Base-by-base conservation (phyloP, 768 basidiomycete species). In the Suillus fuscotomentosus region DNA sequence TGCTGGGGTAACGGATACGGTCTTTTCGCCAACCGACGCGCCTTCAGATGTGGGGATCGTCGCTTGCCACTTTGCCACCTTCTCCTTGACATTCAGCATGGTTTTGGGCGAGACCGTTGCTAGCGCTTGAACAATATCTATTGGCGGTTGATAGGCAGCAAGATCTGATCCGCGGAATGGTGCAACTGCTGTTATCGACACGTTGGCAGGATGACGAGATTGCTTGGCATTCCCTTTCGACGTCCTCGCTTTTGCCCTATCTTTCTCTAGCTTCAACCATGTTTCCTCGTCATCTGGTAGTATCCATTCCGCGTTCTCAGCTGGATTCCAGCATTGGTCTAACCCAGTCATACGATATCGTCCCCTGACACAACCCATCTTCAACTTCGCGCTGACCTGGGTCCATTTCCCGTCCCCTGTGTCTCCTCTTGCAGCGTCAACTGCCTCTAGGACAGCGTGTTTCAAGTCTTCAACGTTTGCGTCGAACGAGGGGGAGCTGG, bases 401-500 rank as follows among this genome's bases (percentile, higher is more conserved):
- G 76, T 73, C 86, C 86, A 87, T 65, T 81, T 82, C 39, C 82
- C 82, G 51, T 79, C 75, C 0, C 80, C 72, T 5, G 82, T 73
- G 57, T 83, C 78, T 15, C 77, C 75, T 24, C 71, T 73, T 8
- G 82, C 76, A 24, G 72, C 65, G 2, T 71, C 60, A 24, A 82
- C 70, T 2, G 81, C 77, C 20, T 77, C 72, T 31, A 70, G 54
- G 6, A 85, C 72, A 47, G 72, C 70, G 43, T 72, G 70, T 48
- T 74, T 77, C 31, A 82, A 65, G 51, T 51, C 78, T 70, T 60
- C 76, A 63, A 62, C 79, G 69, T 56, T 67, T 31, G 36, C 59
- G 31, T 75, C 73, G 24, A 68, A 72, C 36, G 60, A 55, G 4
- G 79, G 79, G 1, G 79, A 76, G 34, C 63, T 67, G 0, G 79